Evolutionary conservation across 2,329 filamentous ascomycete species (phyloP).

Genomic region (Fusarium sp.): DNA sequence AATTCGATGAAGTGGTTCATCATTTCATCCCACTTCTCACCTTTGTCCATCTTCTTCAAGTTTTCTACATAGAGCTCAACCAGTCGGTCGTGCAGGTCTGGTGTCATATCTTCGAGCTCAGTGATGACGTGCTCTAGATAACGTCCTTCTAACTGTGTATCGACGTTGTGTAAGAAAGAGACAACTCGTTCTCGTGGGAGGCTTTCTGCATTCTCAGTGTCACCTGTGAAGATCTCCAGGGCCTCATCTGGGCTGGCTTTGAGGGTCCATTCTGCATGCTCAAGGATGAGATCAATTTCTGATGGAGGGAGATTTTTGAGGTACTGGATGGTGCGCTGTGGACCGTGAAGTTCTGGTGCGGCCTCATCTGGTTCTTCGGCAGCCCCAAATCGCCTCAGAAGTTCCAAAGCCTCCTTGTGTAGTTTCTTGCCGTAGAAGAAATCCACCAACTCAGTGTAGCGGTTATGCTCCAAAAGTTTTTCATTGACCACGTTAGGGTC

Average conservation of each 20-base stretch:
- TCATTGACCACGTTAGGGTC: slow-evolving; percentile 96
- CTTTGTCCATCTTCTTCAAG: slow-evolving; percentile 57
- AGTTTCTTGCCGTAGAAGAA: slow-evolving; percentile 97
- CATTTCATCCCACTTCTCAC: slow-evolving; percentile 66
- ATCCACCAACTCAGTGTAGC: slow-evolving; percentile 95
- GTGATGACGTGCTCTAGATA: slow-evolving; percentile 93
- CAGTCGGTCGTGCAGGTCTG: slow-evolving; percentile 88
- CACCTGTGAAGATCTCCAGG: slow-evolving; percentile 93
- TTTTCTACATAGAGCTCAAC: slow-evolving; percentile 77
- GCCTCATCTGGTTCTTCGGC: slow-evolving; percentile 63
- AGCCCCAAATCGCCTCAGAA: slow-evolving; percentile 84
- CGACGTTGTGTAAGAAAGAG: slow-evolving; percentile 77
- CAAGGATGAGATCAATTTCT: slow-evolving; percentile 89
- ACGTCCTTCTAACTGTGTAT: slow-evolving; percentile 76
- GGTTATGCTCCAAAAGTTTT: slow-evolving; percentile 86
- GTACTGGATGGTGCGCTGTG: slow-evolving; percentile 86
- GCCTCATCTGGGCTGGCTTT: slow-evolving; percentile 77
- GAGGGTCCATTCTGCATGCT: slow-evolving; percentile 92
- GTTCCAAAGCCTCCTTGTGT: slow-evolving; percentile 85
- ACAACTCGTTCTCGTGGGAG: slow-evolving; percentile 83
- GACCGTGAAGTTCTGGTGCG: slow-evolving; percentile 76
- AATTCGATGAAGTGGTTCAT: slow-evolving; percentile 79
- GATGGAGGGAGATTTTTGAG: slow-evolving; percentile 90
- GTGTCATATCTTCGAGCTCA: slow-evolving; percentile 85
- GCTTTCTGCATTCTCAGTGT: slow-evolving; percentile 94